Evolutionary conservation across 1,284 basidiomycete species (phyloP), one percentile per base, ranked within the genome.

Genomic region (Melampsora medusae): DNA sequence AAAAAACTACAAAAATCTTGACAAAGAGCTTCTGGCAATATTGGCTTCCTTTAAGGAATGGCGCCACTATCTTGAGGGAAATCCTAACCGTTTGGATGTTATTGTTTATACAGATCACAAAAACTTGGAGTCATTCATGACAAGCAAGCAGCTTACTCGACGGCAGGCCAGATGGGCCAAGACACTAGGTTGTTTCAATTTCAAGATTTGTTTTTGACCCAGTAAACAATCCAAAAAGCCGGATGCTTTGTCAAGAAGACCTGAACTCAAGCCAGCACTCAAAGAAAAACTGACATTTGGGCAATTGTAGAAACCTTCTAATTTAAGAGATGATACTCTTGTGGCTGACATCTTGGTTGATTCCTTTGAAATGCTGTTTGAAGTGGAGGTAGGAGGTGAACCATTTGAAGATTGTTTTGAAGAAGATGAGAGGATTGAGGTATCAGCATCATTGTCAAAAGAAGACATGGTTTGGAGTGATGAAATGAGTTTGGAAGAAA

Each of bases 201-300:
- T 61, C 6, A n/a, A 25, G 4, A 28, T 61, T 33, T 4, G 31
- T 3, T 33, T 61, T n/a, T 3, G 60, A 17, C 46, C 46, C 17
- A 6, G 64, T 3, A 35, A 67, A 46, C 12, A 38, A 16, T 35
- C n/a, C 2, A 10, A 16, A 16, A 67, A 28, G 12, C 35, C 17
- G 9, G 25, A 49, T 10, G 46, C 35, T 3, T 33, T 67, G 17
- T 67, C 46, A 4, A 5, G 46, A 48, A 9, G 42, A 2, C 17
- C 42, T 2, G 49, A 49, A 4, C 28, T 66, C 1, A 33, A 22
- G 6, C 64, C 64, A 7, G 16, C 12, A n/a, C 10, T 28, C 4
- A 5, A 66, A 5, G 64, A 66, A 2, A 66, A 66, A 22, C 28
- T 42, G 14, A 33, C 64, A 5, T 66, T 66, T 66, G 64, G 35